Evolutionary conservation across 176 grass and related monocot genomes (phyloP).

Genomic region (Elymus sibiricus): DNA sequence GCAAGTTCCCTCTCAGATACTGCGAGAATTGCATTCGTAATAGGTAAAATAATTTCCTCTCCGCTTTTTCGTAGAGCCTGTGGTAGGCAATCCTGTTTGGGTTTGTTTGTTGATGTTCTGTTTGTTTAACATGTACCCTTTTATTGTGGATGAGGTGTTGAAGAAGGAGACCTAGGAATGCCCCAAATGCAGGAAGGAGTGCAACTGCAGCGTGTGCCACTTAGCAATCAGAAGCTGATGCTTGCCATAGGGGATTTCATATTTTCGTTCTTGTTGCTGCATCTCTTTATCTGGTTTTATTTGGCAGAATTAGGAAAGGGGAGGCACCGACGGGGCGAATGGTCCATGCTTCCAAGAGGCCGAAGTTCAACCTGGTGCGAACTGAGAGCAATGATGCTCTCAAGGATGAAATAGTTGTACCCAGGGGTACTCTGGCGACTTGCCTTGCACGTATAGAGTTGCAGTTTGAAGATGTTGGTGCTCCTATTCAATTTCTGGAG

Average conservation of each 20-base stretch:
- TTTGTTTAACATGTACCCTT: conserved; percentile 46
- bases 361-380: conserved; percentile 1
- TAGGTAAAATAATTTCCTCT: conserved; percentile 30
- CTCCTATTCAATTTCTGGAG: conserved; percentile 63
- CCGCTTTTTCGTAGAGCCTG: not conserved
- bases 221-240: conserved; percentile 29
- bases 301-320: conserved; percentile 67
- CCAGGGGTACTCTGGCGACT: conserved; percentile 38
- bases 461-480: not conserved
- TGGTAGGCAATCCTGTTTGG: not conserved
- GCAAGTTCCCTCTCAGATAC: conserved; percentile 56
- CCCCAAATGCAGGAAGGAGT: conserved; percentile 65
- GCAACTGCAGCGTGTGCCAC: conserved; percentile 80
- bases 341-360: conserved; percentile 49
- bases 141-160: conserved; percentile 48
- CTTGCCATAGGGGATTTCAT: not conserved
- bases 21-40: conserved; percentile 72
- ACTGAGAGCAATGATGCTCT: not conserved
- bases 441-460: conserved; percentile 36
- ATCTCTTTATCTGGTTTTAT: not conserved
- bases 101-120: not conserved
- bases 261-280: not conserved
- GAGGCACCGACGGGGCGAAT: conserved; percentile 54
- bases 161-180: conserved; percentile 42
- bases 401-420: conserved; percentile 22